Evolutionary conservation across 1,284 basidiomycete species (phyloP), one percentile per base, ranked within the genome.

Genomic region (Ustilago trichophora): DNA sequence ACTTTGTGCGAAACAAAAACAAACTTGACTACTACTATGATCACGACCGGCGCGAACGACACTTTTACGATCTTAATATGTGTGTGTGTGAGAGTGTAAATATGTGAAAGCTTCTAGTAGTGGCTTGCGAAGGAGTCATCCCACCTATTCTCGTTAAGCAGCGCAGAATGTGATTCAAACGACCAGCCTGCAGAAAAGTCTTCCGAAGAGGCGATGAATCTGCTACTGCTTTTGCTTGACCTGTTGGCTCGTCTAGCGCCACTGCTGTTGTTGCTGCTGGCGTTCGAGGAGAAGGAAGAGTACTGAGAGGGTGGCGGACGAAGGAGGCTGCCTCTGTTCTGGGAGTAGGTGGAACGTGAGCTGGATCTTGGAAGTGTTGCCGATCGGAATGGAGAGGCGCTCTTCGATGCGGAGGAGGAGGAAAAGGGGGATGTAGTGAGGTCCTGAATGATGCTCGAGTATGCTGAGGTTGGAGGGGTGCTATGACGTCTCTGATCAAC

Each of bases 141-240:
- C 49, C 49, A 51, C 11, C 19, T 8, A 26, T 11, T n/a, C n/a
- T 63, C 13, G 9, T 11, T 24, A 8, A 43, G 6, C 3, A 11
- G 26, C 4, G 49, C 49, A n/a, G 49, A 29, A 10, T 36, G 49
- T 8, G n/a, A 21, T 36, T 64, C 60, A 26, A 64, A 64, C 3
- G 35, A 48, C 53, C 54, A 64, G 2, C 60, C 60, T 4, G 53
- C 49, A 3, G 51, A 52, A 26, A 64, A 64, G n/a, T 64, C 59
- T 0, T 34, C 24, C 11, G 29, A 6, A 5, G n/a, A n/a, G n/a
- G n/a, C n/a, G n/a, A 21, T 22, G 10, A 16, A 15, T 8, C 32
- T 11, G 6, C 33, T 31, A 6, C n/a, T 12, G 19, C 22, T n/a
- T 18, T 24, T 34, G 43, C 22, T 32, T 26, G 22, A 8, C 27